Evolutionary conservation across 2,329 filamentous ascomycete species (phyloP).

Genomic region (Hirsutella thompsonii): DNA sequence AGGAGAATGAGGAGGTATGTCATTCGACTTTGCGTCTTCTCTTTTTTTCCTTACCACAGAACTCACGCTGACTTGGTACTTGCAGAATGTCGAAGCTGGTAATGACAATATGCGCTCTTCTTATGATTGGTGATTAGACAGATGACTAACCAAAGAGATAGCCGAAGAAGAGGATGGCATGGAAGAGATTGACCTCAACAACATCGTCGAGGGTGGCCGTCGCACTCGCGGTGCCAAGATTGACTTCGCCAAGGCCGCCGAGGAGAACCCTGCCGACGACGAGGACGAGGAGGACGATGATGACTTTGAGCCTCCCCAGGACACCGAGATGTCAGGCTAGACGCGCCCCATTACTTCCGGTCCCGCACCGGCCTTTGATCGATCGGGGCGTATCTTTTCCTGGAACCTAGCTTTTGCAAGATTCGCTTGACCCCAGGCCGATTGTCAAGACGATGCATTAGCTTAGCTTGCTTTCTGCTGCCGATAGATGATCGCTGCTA

Average conservation of each 20-base stretch:
- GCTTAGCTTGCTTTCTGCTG: no score
- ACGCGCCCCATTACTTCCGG: no score
- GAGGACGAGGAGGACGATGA: conserved; percentile 74
- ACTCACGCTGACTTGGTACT: no score
- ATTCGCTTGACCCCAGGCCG: no score
- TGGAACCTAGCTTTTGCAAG: no score
- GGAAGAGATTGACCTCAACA: conserved; percentile 81
- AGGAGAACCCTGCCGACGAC: conserved; percentile 61
- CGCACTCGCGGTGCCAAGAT: conserved; percentile 89
- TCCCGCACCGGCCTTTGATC: no score
- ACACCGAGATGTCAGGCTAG: conserved; percentile 52
- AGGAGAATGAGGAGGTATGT: conserved; percentile 23
- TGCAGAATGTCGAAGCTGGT: conserved; percentile 17
- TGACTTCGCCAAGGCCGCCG: conserved; percentile 82
- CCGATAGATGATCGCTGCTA: no score
- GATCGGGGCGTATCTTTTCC: no score
- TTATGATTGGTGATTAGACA: neutral
- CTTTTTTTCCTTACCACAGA: no score
- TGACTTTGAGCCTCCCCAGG: conserved; percentile 51
- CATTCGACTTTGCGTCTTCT: neutral
- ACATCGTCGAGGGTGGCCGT: conserved; percentile 67
- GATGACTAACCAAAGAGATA: conserved; percentile 13
- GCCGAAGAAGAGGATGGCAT: conserved; percentile 65
- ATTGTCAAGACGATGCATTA: no score
- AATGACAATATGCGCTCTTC: conserved; percentile 3